Base-by-base conservation (phyloP, 2,329 filamentous ascomycete species). In the Fusarium xyrophilum region DNA sequence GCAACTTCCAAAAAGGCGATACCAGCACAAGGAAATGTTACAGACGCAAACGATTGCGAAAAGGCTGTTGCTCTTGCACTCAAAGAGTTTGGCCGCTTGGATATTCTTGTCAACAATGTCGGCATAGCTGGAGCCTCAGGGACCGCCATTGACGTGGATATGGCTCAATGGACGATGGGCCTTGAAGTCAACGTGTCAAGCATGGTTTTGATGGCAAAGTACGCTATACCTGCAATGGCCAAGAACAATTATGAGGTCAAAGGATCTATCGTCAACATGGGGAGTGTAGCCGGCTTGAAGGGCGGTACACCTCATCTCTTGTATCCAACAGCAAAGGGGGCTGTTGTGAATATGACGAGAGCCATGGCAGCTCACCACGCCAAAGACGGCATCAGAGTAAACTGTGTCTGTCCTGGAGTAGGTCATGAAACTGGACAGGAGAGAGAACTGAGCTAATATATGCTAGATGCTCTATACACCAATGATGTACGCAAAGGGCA, bases 61-160 rank as follows among this genome's bases (percentile, higher is more conserved):
- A 67, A 62, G 2, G 76, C 79, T 3, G 77, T 83, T 10, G 63
- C 80, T 0, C 58, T 74, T 0, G 82, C 87, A 0, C 17, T 87
- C 2, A 62, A 79, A 4, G 69, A 75, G 3, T 90, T 85, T 66
- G 87, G 86, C 1, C 79, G 85, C 3, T 67, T 91, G 4, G 87
- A 91, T 69, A 87, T 91, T 42, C 77, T 91, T 2, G 79, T 91
- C 36, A 91, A 91, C 71, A 88, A 87, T 58, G 89, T 91, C 4
- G 89, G 89, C 0, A 79, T 90, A 23, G 81, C 82, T 7, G 89
- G 89, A 0, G 83, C 87, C 0, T 58, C 77, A 2, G 89, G 89
- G 0, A 89, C 85, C 3, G 88, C 88, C 0, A 80, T 86, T 3
- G 84, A 88, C 1, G 84, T 90, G 1, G 86, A 90, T 69, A 84